Conservation (phyloP, 805 yeast genomes). For the Metschnikowia continentalis region DNA sequence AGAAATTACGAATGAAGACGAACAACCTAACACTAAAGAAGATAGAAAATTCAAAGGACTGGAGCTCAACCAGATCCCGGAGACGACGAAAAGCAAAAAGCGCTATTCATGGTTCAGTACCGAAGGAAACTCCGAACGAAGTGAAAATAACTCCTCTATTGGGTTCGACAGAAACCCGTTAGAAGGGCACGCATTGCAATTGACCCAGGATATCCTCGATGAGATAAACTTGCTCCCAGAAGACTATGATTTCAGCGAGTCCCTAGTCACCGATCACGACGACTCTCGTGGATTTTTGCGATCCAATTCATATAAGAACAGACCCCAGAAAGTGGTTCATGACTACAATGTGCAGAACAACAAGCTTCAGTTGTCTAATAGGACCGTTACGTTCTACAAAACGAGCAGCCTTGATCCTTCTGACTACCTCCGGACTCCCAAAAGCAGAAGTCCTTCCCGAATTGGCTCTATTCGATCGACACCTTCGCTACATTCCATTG, state of each 20-base stretch:
- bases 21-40: not conserved
- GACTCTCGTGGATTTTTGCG: constrained; percentile 20
- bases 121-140: constrained; percentile 22
- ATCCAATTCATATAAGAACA: constrained; percentile 38
- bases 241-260: constrained; percentile 37
- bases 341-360: constrained; percentile 24
- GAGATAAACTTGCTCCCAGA: constrained; percentile 35
- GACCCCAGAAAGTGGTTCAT: constrained; percentile 27
- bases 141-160: not conserved
- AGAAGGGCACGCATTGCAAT: constrained; percentile 2
- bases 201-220: constrained; percentile 31
- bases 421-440: constrained; percentile 11
- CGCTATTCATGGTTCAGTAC: constrained; percentile 30
- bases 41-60: not conserved
- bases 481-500: constrained; percentile 24
- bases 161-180: constrained; percentile 1
- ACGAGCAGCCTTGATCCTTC: constrained; percentile 18
- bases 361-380: constrained; percentile 34
- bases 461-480: constrained; percentile 29
- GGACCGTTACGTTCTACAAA: constrained; percentile 41
- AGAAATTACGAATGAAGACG: constrained; percentile 2
- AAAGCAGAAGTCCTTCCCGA: constrained; percentile 22
- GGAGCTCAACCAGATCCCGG: not conserved
- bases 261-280: constrained; percentile 3
- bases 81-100: not conserved